These are phyloP conservation scores for Nidula niveotomentosa DNA, from an alignment of 1,284 basidiomycete genomes.

Conservation along the genomic window DNA sequence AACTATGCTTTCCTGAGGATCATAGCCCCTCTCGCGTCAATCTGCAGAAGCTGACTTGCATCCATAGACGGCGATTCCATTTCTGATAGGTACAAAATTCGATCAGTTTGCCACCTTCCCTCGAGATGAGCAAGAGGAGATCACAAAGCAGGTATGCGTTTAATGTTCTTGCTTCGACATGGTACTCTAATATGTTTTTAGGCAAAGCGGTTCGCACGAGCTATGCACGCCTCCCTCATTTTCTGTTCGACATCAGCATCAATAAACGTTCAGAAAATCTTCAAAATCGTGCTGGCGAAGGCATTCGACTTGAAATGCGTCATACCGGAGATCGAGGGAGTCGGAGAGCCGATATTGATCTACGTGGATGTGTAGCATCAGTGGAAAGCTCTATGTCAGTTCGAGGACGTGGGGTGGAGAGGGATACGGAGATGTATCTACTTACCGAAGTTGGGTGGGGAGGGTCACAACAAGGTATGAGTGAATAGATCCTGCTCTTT, in stretches of 20 bases:
- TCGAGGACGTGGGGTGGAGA: constrained; percentile 5
- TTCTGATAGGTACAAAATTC: constrained; percentile 97
- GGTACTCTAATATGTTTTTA: constrained; percentile 22
- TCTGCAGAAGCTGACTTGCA: background rate
- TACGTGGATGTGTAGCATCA: constrained; percentile 80
- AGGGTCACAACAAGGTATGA: constrained; percentile 26
- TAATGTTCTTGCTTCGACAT: background rate
- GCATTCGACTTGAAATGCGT: constrained; percentile 93
- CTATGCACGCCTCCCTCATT: constrained; percentile 98
- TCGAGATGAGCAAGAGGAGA: constrained; percentile 97
- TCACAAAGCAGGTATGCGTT: constrained; percentile 86
- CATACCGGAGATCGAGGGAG: constrained; percentile 94
- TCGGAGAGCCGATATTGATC: constrained; percentile 90
- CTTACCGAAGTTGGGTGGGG: constrained; percentile 7
- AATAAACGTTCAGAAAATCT: constrained; percentile 99
- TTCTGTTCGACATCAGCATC: constrained; percentile 98
- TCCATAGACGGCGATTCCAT: constrained; percentile 88
- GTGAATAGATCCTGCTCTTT: background rate
- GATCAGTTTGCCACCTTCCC: constrained; percentile 96
- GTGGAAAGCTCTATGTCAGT: constrained; percentile 9
- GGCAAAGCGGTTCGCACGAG: constrained; percentile 95
- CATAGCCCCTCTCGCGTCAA: background rate
- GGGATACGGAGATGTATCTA: constrained; percentile 2
- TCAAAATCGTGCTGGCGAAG: constrained; percentile 94
- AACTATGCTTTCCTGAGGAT: no score